phyloP scores from a whole-genome alignment of 805 yeast genomes.

The Yamadazyma tumulicola region DNA sequence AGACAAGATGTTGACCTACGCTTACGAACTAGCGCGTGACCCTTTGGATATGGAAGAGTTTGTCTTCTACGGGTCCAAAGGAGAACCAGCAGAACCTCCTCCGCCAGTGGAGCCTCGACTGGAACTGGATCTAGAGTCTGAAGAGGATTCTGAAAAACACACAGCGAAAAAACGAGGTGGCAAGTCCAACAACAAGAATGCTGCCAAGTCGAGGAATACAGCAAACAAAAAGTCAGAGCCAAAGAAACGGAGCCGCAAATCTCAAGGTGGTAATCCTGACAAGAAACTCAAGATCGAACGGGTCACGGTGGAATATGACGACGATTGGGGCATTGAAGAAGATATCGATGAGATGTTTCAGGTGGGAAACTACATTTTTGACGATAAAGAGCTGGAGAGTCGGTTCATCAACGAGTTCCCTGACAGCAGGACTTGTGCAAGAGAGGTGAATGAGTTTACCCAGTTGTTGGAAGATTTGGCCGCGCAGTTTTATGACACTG shows the following conservation, averaged over 20 bases:
- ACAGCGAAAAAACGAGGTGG: constrained; percentile 6
- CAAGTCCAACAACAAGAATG: constrained; percentile 6
- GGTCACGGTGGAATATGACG: constrained; percentile 17
- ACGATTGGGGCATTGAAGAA: constrained; percentile 46
- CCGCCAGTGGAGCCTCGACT: constrained; percentile 48
- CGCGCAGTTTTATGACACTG: too few relatives aligned
- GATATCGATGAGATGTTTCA: constrained; percentile 21
- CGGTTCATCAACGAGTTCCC: constrained; percentile 24
- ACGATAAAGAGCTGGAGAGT: constrained; percentile 26
- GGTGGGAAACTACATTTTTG: constrained; percentile 34
- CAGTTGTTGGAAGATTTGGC: too few relatives aligned
- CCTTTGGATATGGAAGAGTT: constrained; percentile 42
- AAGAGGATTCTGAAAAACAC: constrained; percentile 13
- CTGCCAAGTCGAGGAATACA: constrained; percentile 9
- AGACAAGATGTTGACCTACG: constrained; percentile 44
- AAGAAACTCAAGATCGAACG: constrained; percentile 11
- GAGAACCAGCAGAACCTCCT: constrained; percentile 31
- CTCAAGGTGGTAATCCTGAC: constrained; percentile 1
- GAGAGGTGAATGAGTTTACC: too few relatives aligned
- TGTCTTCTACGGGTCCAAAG: constrained; percentile 38
- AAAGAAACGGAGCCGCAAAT: constrained; percentile 1
- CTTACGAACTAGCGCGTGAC: constrained; percentile 50
- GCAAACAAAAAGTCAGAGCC: constrained; percentile 7
- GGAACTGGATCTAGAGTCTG: constrained; percentile 34
- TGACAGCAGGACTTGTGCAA: background rate